These are phyloP conservation scores for Fusarium acutatum DNA, from an alignment of 2,329 filamentous ascomycete species.

Conservation along the genomic window DNA sequence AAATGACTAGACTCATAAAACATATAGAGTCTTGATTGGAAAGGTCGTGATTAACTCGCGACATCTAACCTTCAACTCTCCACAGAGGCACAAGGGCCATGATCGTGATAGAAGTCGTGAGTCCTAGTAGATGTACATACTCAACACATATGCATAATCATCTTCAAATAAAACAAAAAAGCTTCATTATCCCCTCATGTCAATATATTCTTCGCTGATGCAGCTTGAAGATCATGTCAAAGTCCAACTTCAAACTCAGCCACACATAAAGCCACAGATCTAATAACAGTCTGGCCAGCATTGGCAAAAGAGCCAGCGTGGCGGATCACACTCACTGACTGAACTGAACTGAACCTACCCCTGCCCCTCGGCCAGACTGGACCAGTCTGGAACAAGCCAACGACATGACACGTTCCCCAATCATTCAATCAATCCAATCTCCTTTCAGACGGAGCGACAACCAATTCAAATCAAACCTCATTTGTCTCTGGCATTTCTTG, in stretches of 20 bases:
- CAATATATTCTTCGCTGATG: not conserved
- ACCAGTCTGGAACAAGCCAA: constrained; percentile 33
- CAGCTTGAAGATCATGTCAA: not conserved
- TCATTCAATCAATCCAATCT: constrained; percentile 22
- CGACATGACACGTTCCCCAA: constrained; percentile 28
- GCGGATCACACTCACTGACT: constrained; percentile 12
- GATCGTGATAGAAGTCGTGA: not conserved
- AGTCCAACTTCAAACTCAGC: not conserved
- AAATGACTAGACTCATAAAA: no score
- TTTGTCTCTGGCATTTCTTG: constrained; percentile 40
- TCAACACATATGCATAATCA: not conserved
- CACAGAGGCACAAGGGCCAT: not conserved
- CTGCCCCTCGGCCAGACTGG: not conserved
- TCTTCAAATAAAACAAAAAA: not conserved
- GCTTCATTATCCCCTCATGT: no score
- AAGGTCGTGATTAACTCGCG: not conserved
- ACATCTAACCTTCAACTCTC: not conserved
- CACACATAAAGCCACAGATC: constrained; percentile 15
- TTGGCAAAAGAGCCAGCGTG: constrained; percentile 26
- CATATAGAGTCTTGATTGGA: no score
- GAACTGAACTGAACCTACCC: not conserved
- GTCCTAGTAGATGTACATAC: not conserved
- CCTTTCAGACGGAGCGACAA: constrained; percentile 36
- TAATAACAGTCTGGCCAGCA: constrained; percentile 10
- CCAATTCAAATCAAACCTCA: constrained; percentile 34